phyloP scores from a whole-genome alignment of 768 basidiomycete genomes.

The Phylloporus sp. region DNA sequence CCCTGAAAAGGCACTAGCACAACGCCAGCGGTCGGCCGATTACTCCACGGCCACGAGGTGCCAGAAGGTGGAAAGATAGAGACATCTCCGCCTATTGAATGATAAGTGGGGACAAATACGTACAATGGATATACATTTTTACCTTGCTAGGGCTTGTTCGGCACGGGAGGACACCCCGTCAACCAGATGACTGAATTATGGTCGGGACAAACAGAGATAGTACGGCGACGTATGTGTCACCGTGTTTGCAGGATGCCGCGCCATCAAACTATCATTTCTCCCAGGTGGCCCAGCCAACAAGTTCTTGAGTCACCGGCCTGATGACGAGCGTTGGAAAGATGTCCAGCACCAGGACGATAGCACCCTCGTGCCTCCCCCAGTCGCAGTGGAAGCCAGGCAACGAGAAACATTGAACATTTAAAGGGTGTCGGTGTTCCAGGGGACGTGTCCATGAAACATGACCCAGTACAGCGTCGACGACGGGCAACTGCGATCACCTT shows the following conservation, averaged over 20 bases:
- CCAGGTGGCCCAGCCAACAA: background rate
- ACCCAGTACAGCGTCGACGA: too few species aligned
- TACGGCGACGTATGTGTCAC: background rate
- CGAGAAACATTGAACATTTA: too few species aligned
- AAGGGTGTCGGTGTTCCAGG: too few species aligned
- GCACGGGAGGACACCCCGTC: background rate
- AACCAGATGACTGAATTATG: background rate
- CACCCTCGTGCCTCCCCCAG: too few species aligned
- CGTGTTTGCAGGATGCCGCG: background rate
- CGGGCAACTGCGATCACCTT: too few species aligned
- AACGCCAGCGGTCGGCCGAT: background rate
- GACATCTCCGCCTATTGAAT: background rate
- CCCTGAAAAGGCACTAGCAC: background rate
- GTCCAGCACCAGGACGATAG: background rate
- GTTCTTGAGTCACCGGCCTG: background rate
- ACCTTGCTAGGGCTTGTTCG: background rate
- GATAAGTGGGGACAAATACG: background rate
- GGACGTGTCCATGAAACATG: too few species aligned
- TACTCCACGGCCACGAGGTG: background rate
- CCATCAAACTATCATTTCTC: background rate
- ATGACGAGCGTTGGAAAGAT: background rate
- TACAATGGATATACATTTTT: background rate
- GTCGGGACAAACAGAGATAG: background rate
- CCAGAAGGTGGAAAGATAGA: background rate
- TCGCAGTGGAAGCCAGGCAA: too few species aligned